Evolutionary conservation across 495 filamentous ascomycete species (phyloP).

Genomic region (Neurospora sp.): DNA sequence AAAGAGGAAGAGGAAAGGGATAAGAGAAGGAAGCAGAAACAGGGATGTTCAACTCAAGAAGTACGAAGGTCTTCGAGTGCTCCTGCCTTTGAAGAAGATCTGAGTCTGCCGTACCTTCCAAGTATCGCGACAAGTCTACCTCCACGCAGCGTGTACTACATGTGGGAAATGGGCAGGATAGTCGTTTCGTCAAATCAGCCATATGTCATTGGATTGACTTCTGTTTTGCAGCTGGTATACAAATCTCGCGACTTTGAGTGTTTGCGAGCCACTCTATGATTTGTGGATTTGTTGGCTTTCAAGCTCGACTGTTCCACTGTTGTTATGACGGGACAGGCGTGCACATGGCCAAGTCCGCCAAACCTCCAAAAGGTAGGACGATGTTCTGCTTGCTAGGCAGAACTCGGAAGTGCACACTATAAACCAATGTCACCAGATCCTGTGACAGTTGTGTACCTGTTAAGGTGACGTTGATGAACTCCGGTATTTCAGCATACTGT

Average conservation of each 20-base stretch:
- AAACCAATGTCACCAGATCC: too few species aligned
- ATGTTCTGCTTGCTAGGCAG: too few species aligned
- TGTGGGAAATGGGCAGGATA: neutral
- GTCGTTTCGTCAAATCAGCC: too few species aligned
- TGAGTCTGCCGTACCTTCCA: neutral
- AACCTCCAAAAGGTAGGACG: too few species aligned
- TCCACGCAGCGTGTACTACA: neutral
- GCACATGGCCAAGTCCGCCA: too few species aligned
- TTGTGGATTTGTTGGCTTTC: neutral
- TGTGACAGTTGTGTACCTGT: neutral
- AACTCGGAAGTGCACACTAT: too few species aligned
- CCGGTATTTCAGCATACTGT: too few species aligned
- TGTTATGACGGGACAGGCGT: neutral
- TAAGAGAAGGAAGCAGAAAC: neutral
- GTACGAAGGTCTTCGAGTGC: neutral
- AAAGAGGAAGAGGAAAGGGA: too few species aligned
- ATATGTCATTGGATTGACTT: too few species aligned
- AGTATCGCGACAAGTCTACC: neutral
- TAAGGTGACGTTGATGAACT: neutral
- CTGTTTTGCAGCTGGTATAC: too few species aligned
- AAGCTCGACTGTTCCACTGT: neutral
- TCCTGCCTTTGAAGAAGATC: neutral
- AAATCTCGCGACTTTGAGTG: neutral
- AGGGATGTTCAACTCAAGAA: neutral
- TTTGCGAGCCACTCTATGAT: neutral